Percentiles rank a stretch among this genome's conserved stretches.
Evolutionary conservation across 495 filamentous ascomycete genomes (phyloP).

Genomic region (Aspergillus diversus): DNA sequence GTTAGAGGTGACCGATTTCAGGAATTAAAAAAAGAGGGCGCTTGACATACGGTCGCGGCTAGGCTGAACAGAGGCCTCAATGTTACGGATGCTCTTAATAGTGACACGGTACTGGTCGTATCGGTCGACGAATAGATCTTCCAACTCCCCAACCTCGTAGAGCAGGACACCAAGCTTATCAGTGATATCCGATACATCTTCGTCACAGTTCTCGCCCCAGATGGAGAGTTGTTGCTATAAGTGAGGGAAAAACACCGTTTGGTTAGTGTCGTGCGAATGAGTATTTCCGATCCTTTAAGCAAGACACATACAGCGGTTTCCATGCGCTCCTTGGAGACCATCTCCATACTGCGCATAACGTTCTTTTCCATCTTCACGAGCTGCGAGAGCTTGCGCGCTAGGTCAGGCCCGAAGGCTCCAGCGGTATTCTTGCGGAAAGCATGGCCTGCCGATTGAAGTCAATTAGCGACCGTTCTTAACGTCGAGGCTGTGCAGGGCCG

Average conservation of each 20-base stretch:
- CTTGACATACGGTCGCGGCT: slow-evolving; percentile 84
- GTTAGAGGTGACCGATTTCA: slow-evolving; percentile 15
- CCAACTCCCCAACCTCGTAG: slow-evolving; percentile 97
- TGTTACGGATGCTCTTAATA: slow-evolving; percentile 98
- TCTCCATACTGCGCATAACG: slow-evolving; percentile 96
- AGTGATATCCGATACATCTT: slow-evolving; percentile 97
- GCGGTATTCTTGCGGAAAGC: slow-evolving; percentile 87
- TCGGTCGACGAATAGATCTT: slow-evolving; percentile 96
- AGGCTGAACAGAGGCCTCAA: slow-evolving; percentile 96
- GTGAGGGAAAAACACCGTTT: neutral
- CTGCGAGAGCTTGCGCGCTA: slow-evolving; percentile 95
- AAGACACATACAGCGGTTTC: slow-evolving; percentile 83
- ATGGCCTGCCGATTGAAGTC: slow-evolving; percentile 69
- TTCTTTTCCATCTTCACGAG: slow-evolving; percentile 99
- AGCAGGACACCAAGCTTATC: slow-evolving; percentile 97
- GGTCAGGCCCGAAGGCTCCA: slow-evolving; percentile 93
- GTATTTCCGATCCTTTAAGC: too few species aligned
- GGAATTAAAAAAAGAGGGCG: too few species aligned
- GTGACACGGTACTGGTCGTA: slow-evolving; percentile 99
- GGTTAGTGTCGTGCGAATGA: neutral
- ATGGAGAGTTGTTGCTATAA: slow-evolving; percentile 93
- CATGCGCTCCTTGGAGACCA: slow-evolving; percentile 94
- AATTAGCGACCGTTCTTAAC: slow-evolving; percentile 6
- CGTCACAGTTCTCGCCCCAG: slow-evolving; percentile 95
- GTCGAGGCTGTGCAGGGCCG: too few species aligned